phyloP scores from a whole-genome alignment of 1,139 yeast genomes.

The Blastobotrys capitulatus region DNA sequence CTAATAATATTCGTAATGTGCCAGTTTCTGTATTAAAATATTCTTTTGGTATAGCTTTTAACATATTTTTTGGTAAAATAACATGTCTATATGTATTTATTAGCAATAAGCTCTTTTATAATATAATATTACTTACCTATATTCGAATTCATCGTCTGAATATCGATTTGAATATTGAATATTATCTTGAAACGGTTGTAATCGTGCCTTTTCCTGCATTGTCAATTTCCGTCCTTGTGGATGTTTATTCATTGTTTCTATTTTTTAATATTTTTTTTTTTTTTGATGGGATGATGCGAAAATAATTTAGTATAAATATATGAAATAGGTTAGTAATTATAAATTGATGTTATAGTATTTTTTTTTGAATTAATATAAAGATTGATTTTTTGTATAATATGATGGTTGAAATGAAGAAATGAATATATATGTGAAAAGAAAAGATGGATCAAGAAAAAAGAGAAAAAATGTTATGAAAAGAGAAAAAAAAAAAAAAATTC shows the following conservation, averaged over 20 bases:
- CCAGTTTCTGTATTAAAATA: conserved; percentile 95
- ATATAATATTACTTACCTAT: conserved; percentile 33
- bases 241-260: conserved; percentile 10
- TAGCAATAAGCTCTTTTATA: neutral
- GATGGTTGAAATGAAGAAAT: too few relatives aligned
- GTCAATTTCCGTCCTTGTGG: conserved; percentile 52
- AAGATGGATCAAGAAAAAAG: too few relatives aligned
- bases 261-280: neutral
- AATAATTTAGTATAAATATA: too few relatives aligned
- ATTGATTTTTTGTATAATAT: too few relatives aligned
- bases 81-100: conserved; percentile 57
- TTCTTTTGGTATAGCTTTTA: conserved; percentile 92
- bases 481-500: too few relatives aligned
- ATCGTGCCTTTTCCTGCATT: conserved; percentile 77
- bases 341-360: too few relatives aligned
- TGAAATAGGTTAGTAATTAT: too few relatives aligned
- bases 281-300: too few relatives aligned
- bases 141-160: conserved; percentile 41
- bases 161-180: conserved; percentile 86
- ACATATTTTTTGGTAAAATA: conserved; percentile 93
- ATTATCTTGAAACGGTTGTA: conserved; percentile 86
- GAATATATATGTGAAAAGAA: too few relatives aligned
- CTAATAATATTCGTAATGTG: conserved; percentile 80
- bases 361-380: too few relatives aligned
- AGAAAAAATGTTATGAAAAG: too few relatives aligned